Percentiles rank a stretch among this genome's conserved stretches.
Conservation (phyloP, 148 eudicot genomes). For the Talinum fruticosum region DNA sequence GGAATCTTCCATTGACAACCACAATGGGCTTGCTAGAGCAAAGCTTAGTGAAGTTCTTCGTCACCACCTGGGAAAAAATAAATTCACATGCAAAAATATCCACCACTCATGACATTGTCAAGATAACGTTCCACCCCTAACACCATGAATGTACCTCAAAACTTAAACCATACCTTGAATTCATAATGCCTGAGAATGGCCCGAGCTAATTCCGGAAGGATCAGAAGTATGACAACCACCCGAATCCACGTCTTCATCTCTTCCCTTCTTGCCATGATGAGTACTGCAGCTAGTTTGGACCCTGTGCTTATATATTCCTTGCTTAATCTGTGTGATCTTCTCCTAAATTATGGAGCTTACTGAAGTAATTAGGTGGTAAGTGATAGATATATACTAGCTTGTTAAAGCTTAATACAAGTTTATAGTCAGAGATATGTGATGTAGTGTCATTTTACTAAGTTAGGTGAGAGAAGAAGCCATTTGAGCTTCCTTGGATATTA, state of each 20-base stretch:
- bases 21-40: slow-evolving; percentile 71
- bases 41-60: slow-evolving; percentile 57
- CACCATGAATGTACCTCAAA: neutral
- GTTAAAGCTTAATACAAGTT: slow-evolving; percentile 16
- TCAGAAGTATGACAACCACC: slow-evolving; percentile 27
- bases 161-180: slow-evolving; percentile 55
- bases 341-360: neutral
- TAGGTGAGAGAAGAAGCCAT: slow-evolving; percentile 51
- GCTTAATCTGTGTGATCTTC: neutral
- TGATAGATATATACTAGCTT: slow-evolving; percentile 19
- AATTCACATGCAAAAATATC: neutral
- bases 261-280: neutral
- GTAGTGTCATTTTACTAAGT: slow-evolving; percentile 60
- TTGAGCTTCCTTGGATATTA: slow-evolving; percentile 47
- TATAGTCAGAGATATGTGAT: slow-evolving; percentile 23
- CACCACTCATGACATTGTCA: neutral
- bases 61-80: slow-evolving; percentile 53
- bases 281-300: neutral
- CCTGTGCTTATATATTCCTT: neutral
- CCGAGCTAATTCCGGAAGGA: slow-evolving; percentile 39
- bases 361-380: neutral
- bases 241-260: slow-evolving; percentile 32
- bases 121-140: neutral
- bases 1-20: slow-evolving; percentile 66
- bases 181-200: slow-evolving; percentile 54